phyloP scores from a whole-genome alignment of 495 filamentous ascomycete genomes.

The Penicillium dipodomyicola region DNA sequence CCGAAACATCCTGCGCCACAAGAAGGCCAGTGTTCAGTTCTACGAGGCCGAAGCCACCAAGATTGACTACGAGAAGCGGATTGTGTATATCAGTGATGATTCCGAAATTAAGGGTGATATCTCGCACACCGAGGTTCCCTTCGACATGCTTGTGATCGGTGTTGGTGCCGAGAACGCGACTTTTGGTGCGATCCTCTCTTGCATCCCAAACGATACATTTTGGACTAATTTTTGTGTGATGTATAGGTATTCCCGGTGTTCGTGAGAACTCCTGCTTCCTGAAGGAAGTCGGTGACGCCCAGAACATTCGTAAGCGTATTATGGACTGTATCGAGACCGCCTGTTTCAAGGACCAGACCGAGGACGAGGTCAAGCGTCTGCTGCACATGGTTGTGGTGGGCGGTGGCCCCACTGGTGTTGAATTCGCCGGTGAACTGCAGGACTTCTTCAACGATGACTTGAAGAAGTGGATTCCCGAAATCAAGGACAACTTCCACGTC shows the following conservation, averaged over 20 bases:
- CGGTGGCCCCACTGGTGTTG: constrained; percentile 95
- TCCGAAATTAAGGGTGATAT: constrained; percentile 88
- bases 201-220: neutral
- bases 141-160: constrained; percentile 96
- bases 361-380: constrained; percentile 86
- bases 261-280: constrained; percentile 95
- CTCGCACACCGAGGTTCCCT: constrained; percentile 82
- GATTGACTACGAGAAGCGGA: constrained; percentile 88
- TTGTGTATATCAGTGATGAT: constrained; percentile 84
- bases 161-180: constrained; percentile 98
- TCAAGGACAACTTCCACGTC: constrained; percentile 89
- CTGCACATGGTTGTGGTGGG: constrained; percentile 99
- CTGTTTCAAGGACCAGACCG: constrained; percentile 94
- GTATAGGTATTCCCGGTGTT: constrained; percentile 82
- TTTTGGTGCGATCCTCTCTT: constrained; percentile 61
- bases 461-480: constrained; percentile 96
- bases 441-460: constrained; percentile 98
- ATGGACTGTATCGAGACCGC: constrained; percentile 99
- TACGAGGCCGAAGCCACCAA: constrained; percentile 98
- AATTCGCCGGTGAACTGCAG: constrained; percentile 96
- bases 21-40: constrained; percentile 87
- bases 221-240: constrained; percentile 12
- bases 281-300: constrained; percentile 95
- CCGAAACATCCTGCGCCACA: constrained; percentile 88
- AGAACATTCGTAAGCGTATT: constrained; percentile 93